Percentiles rank a stretch among this genome's conserved stretches.
phyloP scores from a whole-genome alignment of 768 basidiomycete species.

The Hericium alpestre region DNA sequence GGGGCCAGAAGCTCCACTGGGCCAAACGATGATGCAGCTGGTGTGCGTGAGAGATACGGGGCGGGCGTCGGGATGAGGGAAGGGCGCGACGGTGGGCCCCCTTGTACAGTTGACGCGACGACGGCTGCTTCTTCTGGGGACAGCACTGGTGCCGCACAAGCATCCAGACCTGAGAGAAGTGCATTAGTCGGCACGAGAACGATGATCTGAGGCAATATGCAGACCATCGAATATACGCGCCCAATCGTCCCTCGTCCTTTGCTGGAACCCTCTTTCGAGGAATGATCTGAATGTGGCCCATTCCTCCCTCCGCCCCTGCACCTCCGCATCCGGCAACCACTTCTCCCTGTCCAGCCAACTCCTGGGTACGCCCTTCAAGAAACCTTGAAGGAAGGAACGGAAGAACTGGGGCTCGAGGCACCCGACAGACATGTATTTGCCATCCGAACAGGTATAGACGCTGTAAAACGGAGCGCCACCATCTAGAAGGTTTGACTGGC shows the following conservation, averaged over 20 bases:
- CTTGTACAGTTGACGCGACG: slow-evolving; percentile 18
- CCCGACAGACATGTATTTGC: slow-evolving; percentile 65
- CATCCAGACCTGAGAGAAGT: slow-evolving; percentile 45
- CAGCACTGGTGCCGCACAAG: slow-evolving; percentile 62
- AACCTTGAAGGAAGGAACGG: slow-evolving; percentile 43
- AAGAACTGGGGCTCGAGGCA: slow-evolving; percentile 72
- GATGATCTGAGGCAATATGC: slow-evolving; percentile 7
- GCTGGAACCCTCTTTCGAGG: slow-evolving; percentile 52
- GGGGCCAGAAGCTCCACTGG: slow-evolving; percentile 25
- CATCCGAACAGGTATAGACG: slow-evolving; percentile 63
- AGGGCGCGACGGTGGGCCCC: background rate
- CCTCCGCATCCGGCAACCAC: slow-evolving; percentile 44
- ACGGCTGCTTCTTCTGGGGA: slow-evolving; percentile 49
- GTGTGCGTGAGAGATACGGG: slow-evolving; percentile 31
- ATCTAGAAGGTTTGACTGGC: slow-evolving; percentile 57
- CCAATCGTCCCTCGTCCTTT: slow-evolving; percentile 60
- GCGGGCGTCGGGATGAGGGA: slow-evolving; percentile 40
- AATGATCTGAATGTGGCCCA: slow-evolving; percentile 53
- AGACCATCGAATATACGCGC: slow-evolving; percentile 52
- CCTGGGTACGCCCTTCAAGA: slow-evolving; percentile 38
- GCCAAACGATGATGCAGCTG: slow-evolving; percentile 11
- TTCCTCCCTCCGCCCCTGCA: slow-evolving; percentile 33
- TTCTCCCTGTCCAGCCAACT: slow-evolving; percentile 26
- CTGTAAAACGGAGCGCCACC: slow-evolving; percentile 74
- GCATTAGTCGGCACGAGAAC: background rate